These are phyloP conservation scores for Chlamydomonas reinhardtii DNA, from an alignment of 163 green algal genomes.

Conservation along the genomic window DNA sequence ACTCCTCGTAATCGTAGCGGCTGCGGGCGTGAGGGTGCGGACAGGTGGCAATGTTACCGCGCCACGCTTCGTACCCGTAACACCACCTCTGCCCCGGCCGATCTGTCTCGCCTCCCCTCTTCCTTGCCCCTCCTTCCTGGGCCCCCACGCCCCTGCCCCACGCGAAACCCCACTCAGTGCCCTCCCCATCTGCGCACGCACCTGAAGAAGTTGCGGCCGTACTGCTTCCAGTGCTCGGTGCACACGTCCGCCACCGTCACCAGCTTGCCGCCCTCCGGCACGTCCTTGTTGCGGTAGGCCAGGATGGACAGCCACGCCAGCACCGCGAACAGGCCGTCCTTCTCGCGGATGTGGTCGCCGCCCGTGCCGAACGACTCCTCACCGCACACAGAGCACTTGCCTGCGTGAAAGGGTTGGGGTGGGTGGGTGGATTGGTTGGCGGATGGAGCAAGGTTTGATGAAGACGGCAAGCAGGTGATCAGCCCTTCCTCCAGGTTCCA, in stretches of 20 bases:
- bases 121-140: too few relatives aligned
- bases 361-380: constrained; percentile 99
- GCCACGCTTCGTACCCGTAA: too few relatives aligned
- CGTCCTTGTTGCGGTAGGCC: constrained; percentile 90
- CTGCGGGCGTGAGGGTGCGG: constrained; percentile 52
- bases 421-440: too few relatives aligned
- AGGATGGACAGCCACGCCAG: constrained; percentile 98
- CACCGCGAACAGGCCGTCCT: constrained; percentile 98
- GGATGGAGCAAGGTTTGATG: too few relatives aligned
- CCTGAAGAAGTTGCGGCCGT: constrained; percentile 98
- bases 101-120: too few relatives aligned
- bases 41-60: too few relatives aligned
- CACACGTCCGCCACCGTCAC: constrained; percentile 93
- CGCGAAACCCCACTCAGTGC: not conserved
- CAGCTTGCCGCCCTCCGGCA: constrained; percentile 83
- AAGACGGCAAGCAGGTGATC: too few relatives aligned
- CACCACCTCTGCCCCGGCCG: too few relatives aligned
- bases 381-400: constrained; percentile 95
- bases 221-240: constrained; percentile 96
- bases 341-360: constrained; percentile 97
- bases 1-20: constrained; percentile 98
- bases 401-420: constrained; percentile 27
- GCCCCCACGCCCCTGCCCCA: not conserved
- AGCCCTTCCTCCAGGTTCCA: too few relatives aligned
- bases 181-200: constrained; percentile 4